Evolutionary conservation across 257 asterid genomes (phyloP).

Genomic region (Gentiana dahurica): DNA sequence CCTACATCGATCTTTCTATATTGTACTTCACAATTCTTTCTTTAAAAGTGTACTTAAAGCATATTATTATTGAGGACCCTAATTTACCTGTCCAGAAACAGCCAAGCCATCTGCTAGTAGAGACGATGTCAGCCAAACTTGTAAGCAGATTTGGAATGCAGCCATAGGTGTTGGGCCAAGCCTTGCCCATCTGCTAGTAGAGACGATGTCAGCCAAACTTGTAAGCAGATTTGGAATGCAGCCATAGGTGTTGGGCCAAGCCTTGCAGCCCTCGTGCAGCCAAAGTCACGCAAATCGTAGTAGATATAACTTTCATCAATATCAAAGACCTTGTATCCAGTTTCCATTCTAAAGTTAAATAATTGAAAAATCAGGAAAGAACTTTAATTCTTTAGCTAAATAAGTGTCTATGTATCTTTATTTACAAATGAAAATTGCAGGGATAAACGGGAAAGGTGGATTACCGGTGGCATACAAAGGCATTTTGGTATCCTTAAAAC

Average conservation of each 20-base stretch:
- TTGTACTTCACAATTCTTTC: no score
- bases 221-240: slow-evolving; percentile 89
- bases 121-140: slow-evolving; percentile 88
- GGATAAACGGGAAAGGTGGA: not conserved
- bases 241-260: slow-evolving; percentile 86
- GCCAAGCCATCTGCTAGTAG: slow-evolving; percentile 97
- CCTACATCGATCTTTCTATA: no score
- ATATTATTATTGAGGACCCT: no score
- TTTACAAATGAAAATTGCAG: not conserved
- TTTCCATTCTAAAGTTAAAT: no score
- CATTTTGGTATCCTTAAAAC: slow-evolving; percentile 84
- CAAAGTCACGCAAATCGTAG: slow-evolving; percentile 83
- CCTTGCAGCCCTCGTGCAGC: slow-evolving; percentile 84
- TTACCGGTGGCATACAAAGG: slow-evolving; percentile 90
- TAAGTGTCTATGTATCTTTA: no score
- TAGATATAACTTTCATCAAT: slow-evolving; percentile 76
- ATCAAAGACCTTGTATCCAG: slow-evolving; percentile 39
- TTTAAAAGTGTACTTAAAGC: no score
- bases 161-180: slow-evolving; percentile 86
- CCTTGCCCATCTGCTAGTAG: no score
- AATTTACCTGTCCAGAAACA: slow-evolving; percentile 83
- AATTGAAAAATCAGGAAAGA: no score
- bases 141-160: slow-evolving; percentile 89
- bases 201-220: slow-evolving; percentile 89
- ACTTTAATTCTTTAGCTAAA: no score